A percentile compares a stretch with the other conserved stretches of the same genome.
Conservation (phyloP, 108 stramenopile genomes). For the Craspedostauros australis region DNA sequence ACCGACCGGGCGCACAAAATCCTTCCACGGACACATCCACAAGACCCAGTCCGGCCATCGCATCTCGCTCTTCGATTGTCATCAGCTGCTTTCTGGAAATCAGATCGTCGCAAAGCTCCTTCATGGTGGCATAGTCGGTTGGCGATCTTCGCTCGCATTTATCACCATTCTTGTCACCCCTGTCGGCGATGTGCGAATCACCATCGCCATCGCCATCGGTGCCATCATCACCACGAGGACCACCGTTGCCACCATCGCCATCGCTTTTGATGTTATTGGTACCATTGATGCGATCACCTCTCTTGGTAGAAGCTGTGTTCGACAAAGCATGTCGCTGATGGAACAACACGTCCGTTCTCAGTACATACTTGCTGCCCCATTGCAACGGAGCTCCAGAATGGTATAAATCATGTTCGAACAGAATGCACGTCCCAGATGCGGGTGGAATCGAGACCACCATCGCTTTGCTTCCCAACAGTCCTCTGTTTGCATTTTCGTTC, state of each 20-base stretch:
- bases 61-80: neutral
- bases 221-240: neutral
- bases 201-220: neutral
- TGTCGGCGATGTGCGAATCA: neutral
- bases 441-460: too few relatives aligned
- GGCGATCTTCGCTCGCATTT: neutral
- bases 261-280: neutral
- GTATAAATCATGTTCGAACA: constrained; percentile 76
- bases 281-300: neutral
- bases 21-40: constrained; percentile 10
- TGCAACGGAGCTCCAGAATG: constrained; percentile 57
- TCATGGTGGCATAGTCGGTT: neutral
- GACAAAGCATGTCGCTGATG: neutral
- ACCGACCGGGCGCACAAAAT: constrained; percentile 14
- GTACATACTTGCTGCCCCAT: constrained; percentile 65
- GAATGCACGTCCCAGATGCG: constrained; percentile 44
- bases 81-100: too few relatives aligned
- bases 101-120: too few relatives aligned
- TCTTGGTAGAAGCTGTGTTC: neutral
- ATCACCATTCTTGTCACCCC: neutral
- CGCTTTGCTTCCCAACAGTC: too few relatives aligned
- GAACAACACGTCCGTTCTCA: constrained; percentile 75
- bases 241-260: neutral
- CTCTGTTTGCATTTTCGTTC: constrained; percentile 34
- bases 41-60: constrained; percentile 1